Evolutionary conservation across 805 yeast species (phyloP).

Genomic region (Lipomyces yamanashiensis): DNA sequence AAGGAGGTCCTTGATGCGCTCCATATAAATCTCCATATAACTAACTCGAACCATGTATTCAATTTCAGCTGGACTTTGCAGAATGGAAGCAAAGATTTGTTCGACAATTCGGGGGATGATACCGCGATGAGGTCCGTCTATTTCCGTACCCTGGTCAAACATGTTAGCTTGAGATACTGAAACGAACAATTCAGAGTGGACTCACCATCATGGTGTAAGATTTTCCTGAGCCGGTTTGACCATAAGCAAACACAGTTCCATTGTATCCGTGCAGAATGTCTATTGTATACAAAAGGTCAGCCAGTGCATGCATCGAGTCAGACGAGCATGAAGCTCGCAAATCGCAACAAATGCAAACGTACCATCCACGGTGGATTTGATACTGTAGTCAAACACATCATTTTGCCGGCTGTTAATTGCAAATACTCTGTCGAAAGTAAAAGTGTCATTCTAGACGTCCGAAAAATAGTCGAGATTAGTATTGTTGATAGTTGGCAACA

Average conservation of each 20-base stretch:
- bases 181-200: neutral
- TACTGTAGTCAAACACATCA: constrained; percentile 63
- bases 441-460: constrained; percentile 40
- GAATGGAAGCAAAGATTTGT: constrained; percentile 62
- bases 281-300: constrained; percentile 3
- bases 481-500: neutral
- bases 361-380: constrained; percentile 61
- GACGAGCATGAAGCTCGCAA: too few relatives aligned
- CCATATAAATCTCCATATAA: constrained; percentile 82
- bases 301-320: neutral
- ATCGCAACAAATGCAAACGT: neutral
- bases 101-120: constrained; percentile 74
- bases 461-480: neutral
- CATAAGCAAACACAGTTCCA: constrained; percentile 77
- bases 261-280: constrained; percentile 77
- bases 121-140: constrained; percentile 56
- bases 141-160: constrained; percentile 51
- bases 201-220: constrained; percentile 68
- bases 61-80: constrained; percentile 52
- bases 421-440: constrained; percentile 71
- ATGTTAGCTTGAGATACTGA: neutral
- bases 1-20: constrained; percentile 72
- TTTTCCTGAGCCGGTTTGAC: constrained; percentile 80
- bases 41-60: constrained; percentile 73
- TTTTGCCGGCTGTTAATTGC: constrained; percentile 56